These are phyloP conservation scores for Fusarium musae DNA, from an alignment of 2,329 filamentous ascomycete species.

Conservation along the genomic window DNA sequence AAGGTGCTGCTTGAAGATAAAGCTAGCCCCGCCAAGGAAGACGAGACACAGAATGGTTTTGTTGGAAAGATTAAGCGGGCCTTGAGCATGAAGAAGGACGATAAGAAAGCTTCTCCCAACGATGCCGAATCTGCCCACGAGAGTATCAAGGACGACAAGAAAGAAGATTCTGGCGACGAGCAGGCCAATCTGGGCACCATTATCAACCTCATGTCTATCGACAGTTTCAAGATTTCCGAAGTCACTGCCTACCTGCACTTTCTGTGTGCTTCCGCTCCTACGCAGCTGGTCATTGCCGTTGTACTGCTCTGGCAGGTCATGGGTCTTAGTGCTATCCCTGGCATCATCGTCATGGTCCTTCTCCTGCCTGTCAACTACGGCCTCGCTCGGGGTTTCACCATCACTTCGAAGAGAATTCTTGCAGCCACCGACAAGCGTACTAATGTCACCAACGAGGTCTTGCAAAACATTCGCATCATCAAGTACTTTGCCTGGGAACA, in stretches of 20 bases:
- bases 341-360: conserved; percentile 88
- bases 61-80: conserved; percentile 64
- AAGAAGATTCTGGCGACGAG: conserved; percentile 61
- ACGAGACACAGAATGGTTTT: conserved; percentile 53
- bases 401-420: conserved; percentile 90
- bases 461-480: conserved; percentile 98
- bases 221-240: conserved; percentile 98
- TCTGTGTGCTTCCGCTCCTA: conserved; percentile 89
- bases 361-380: conserved; percentile 91
- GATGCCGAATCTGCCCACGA: conserved; percentile 50
- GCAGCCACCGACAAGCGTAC: conserved; percentile 95
- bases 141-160: conserved; percentile 51
- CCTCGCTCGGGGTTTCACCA: conserved; percentile 86
- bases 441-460: conserved; percentile 93
- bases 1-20: conserved; percentile 71
- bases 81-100: conserved; percentile 70
- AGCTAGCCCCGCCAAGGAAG: conserved; percentile 49
- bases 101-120: conserved; percentile 54
- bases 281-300: conserved; percentile 85
- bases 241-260: conserved; percentile 96
- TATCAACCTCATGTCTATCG: conserved; percentile 99
- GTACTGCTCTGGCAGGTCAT: conserved; percentile 88
- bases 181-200: conserved; percentile 97
- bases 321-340: conserved; percentile 92
- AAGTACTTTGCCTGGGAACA: conserved; percentile 99